Evolutionary conservation across 2,329 filamentous ascomycete species (phyloP).

Genomic region (Penicillium digitatum): DNA sequence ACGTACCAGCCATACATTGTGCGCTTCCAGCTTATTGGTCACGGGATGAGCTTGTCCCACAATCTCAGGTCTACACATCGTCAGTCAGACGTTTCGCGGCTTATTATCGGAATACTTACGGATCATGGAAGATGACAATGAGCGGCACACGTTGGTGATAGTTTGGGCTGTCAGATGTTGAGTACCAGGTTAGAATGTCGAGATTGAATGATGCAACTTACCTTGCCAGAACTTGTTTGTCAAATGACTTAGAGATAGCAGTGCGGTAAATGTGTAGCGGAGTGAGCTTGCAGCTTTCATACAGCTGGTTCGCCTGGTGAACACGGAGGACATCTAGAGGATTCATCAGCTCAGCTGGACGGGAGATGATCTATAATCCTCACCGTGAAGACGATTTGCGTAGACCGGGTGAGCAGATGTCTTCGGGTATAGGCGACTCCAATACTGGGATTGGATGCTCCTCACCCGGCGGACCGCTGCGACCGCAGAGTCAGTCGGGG

Average conservation of each 20-base stretch:
- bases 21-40: conserved; percentile 71
- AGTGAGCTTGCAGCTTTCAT: conserved; percentile 71
- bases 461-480: conserved; percentile 56
- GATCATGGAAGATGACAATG: conserved; percentile 85
- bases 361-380: conserved; percentile 4
- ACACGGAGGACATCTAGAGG: conserved; percentile 66
- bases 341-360: conserved; percentile 6
- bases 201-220: conserved; percentile 31
- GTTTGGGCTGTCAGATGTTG: conserved; percentile 49
- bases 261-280: conserved; percentile 75
- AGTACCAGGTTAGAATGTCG: neutral
- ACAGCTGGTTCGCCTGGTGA: conserved; percentile 69
- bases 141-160: conserved; percentile 65
- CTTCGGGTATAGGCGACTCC: conserved; percentile 80
- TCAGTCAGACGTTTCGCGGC: conserved; percentile 8
- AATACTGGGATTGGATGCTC: conserved; percentile 63
- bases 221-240: conserved; percentile 82
- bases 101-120: conserved; percentile 51
- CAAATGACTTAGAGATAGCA: conserved; percentile 68
- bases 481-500: conserved; percentile 51
- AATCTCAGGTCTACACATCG: conserved; percentile 60
- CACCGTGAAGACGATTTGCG: conserved; percentile 61
- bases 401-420: conserved; percentile 28
- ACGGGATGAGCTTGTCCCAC: conserved; percentile 63
- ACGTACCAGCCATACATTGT: conserved; percentile 85